Evolutionary conservation across 225 moss, liverwort and hornwort genomes (phyloP), one percentile per base, ranked within the genome.

Genomic region (Physcomitrellopsis africana): DNA sequence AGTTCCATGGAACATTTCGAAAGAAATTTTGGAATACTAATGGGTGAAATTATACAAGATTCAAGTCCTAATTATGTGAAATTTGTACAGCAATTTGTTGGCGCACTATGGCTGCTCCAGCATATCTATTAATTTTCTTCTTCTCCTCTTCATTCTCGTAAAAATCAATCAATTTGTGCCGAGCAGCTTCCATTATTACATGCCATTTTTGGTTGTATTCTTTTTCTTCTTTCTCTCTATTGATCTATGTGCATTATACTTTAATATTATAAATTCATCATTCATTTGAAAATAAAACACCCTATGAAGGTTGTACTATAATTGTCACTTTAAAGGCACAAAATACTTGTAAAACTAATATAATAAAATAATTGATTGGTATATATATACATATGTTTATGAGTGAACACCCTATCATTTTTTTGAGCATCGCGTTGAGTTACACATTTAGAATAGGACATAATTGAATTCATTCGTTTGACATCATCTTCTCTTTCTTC

Each of bases 371-470:
- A 24, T 24, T 24, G 24, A 1, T 24, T 24, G 1, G 24, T 24
- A 24, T 24, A 24, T 1, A 24, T 24, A 24, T 24, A 24, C 1
- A 24, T 24, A n/a, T n/a, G 29, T 13, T 18, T 64, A 11, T 20
- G n/a, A 47, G 0, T 56, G 6, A 51, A 52, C 1, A 95, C 99
- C 82, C 78, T 95, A 61, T 99, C 93, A 75, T 81, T 77, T 70
- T 92, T 93, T 42, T 99, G 95, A 32, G 75, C 81, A 49, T 95
- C 95, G 16, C 92, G 86, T 56, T 88, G 77, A 0, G 90, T 93
- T 4, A 95, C 93, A 81, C 99, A 99, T 84, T 95, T 89, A 12
- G 99, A 92, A 74, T 99, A 99, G 53, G 83, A 78, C 87, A 89
- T 86, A 95, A 37, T 82, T 18, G 86, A 78, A 0, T 95, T 99